Conservation (phyloP, 768 basidiomycete genomes). For the Boletellus ananas region DNA sequence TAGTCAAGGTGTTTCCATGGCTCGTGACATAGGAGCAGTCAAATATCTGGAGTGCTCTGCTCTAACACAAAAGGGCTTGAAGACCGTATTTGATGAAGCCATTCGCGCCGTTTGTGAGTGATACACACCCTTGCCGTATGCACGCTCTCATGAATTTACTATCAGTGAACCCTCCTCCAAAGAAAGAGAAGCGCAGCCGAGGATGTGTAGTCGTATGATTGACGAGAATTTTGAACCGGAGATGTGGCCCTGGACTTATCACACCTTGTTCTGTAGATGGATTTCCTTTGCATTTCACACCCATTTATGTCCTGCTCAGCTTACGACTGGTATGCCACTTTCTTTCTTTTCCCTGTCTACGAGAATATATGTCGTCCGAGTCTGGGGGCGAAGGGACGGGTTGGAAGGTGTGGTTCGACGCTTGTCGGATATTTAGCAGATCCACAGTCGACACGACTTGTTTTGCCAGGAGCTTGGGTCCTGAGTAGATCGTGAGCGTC, state of each 20-base stretch:
- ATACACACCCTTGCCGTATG: not conserved
- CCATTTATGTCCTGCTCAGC: conserved; percentile 68
- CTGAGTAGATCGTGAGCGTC: too few species aligned
- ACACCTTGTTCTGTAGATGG: conserved; percentile 27
- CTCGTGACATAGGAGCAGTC: conserved; percentile 91
- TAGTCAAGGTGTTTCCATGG: conserved; percentile 85
- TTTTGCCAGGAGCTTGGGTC: too few species aligned
- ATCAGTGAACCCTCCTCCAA: conserved; percentile 73
- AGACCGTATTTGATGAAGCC: conserved; percentile 99
- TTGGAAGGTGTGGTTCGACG: too few species aligned
- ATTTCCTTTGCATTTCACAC: conserved; percentile 46
- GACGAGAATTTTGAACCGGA: conserved; percentile 19
- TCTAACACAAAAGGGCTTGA: conserved; percentile 95
- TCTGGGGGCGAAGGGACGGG: not conserved
- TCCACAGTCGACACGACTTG: too few species aligned
- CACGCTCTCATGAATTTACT: conserved; percentile 7
- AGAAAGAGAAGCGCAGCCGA: conserved; percentile 45
- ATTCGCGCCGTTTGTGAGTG: conserved; percentile 92
- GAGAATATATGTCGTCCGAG: conserved; percentile 38
- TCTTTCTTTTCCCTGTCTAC: conserved; percentile 20
- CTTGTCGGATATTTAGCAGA: too few species aligned
- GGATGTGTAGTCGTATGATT: conserved; percentile 74
- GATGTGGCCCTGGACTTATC: conserved; percentile 14
- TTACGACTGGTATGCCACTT: conserved; percentile 59
- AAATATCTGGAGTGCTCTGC: conserved; percentile 97